A percentile compares a stretch with the other conserved stretches of the same genome.
Evolutionary conservation across 108 stramenopile species (phyloP).

Genomic region (Fragilaria crotonensis): DNA sequence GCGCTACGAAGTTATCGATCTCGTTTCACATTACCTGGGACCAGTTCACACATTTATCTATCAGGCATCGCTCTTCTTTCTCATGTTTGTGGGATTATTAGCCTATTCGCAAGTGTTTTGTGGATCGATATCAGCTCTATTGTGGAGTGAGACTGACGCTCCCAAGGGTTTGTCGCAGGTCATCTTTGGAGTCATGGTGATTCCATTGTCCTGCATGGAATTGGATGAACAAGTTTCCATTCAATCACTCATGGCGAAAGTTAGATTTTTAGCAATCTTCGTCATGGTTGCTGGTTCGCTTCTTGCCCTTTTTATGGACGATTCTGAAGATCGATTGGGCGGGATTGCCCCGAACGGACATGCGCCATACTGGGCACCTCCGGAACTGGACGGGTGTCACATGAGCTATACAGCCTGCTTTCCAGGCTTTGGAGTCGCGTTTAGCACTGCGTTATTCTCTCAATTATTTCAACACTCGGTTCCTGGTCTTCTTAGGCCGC

Average conservation of each 20-base stretch:
- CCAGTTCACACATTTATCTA: conserved; percentile 21
- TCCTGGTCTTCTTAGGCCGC: conserved; percentile 33
- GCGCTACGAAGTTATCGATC: conserved; percentile 29
- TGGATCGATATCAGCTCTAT: conserved; percentile 18
- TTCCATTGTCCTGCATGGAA: conserved; percentile 43
- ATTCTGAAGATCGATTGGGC: not conserved
- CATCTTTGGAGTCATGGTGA: conserved; percentile 30
- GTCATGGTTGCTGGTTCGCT: conserved; percentile 34
- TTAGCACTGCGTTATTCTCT: conserved; percentile 40
- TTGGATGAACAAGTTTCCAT: conserved; percentile 39
- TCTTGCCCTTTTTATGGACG: conserved; percentile 21
- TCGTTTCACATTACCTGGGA: conserved; percentile 27
- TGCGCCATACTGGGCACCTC: conserved; percentile 23
- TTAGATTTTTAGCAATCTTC: conserved; percentile 35
- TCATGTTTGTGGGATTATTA: conserved; percentile 41
- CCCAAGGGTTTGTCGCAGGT: conserved; percentile 6
- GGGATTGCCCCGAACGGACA: not conserved
- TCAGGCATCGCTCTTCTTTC: conserved; percentile 26
- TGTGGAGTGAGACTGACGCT: not conserved
- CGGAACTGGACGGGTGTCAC: conserved; percentile 7
- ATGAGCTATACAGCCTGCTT: conserved; percentile 31
- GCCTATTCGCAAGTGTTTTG: conserved; percentile 48
- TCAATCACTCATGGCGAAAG: conserved; percentile 30
- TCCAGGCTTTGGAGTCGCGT: conserved; percentile 38
- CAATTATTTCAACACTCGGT: conserved; percentile 54